A percentile compares a stretch with the other conserved stretches of the same genome.
Conservation (phyloP, 2,329 filamentous ascomycete genomes). For the Scedosporium aurantiacum region DNA sequence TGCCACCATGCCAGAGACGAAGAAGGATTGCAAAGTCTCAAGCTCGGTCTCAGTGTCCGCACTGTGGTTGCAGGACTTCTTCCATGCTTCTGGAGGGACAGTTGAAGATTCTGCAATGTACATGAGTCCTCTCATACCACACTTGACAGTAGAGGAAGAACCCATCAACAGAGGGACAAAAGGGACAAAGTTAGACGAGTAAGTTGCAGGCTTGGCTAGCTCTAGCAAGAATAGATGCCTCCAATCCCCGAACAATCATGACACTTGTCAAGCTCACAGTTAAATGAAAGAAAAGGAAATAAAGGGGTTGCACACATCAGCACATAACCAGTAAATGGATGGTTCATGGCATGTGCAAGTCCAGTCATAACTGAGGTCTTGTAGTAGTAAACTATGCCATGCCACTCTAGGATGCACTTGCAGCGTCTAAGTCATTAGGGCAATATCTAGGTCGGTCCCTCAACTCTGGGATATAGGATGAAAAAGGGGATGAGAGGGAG, state of each 20-base stretch:
- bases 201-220: background rate
- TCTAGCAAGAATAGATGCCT: background rate
- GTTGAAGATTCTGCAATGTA: background rate
- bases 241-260: background rate
- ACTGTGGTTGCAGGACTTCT: background rate
- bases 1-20: background rate
- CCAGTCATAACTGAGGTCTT: background rate
- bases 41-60: background rate
- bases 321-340: background rate
- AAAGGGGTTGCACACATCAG: background rate
- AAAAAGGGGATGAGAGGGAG: too few species aligned
- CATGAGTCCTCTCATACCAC: too few species aligned
- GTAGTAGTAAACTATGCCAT: background rate
- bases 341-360: constrained; percentile 2
- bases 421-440: background rate
- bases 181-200: background rate
- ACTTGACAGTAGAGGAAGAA: background rate
- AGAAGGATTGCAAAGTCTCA: background rate
- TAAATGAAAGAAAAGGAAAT: background rate
- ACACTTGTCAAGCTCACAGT: too few species aligned
- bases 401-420: background rate
- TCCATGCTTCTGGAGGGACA: background rate
- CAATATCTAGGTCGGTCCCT: background rate
- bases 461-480: too few species aligned
- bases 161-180: background rate